A percentile compares a stretch with the other conserved stretches of the same genome.
phyloP scores from a whole-genome alignment of 2,329 filamentous ascomycete genomes.

The Beauveria sp. region DNA sequence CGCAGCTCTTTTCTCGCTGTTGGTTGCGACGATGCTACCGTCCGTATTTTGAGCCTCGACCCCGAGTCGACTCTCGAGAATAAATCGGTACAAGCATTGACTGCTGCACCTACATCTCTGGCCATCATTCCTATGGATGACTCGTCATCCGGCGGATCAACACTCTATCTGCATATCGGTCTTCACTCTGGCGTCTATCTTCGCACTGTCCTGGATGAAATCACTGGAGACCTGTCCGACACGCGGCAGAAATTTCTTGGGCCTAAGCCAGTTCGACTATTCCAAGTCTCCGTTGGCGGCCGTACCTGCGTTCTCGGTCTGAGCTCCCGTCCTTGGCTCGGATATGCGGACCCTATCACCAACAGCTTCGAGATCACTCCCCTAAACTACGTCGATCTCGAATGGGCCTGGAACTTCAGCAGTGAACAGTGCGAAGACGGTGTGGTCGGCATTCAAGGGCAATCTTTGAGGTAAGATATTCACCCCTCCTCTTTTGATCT shows the following conservation, averaged over 20 bases:
- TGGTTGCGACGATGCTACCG: conserved; percentile 93
- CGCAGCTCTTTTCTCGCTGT: conserved; percentile 92
- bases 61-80: conserved; percentile 86
- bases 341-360: conserved; percentile 81
- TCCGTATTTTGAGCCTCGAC: conserved; percentile 83
- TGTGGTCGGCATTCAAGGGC: conserved; percentile 87
- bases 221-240: conserved; percentile 91
- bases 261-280: conserved; percentile 81
- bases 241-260: conserved; percentile 92
- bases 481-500: conserved; percentile 24
- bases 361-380: conserved; percentile 89
- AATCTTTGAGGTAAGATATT: conserved; percentile 66
- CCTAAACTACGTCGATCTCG: conserved; percentile 76
- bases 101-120: conserved; percentile 79
- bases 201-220: conserved; percentile 86
- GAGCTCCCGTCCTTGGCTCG: conserved; percentile 92
- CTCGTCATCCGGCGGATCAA: conserved; percentile 79
- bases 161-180: conserved; percentile 91
- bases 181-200: conserved; percentile 94
- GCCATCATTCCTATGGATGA: conserved; percentile 95
- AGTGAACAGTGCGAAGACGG: conserved; percentile 91
- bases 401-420: conserved; percentile 95
- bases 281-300: conserved; percentile 80
- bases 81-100: conserved; percentile 89
- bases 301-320: conserved; percentile 81